Conservation (phyloP, 2,329 filamentous ascomycete species). For the Drechslerella dactyloides region DNA sequence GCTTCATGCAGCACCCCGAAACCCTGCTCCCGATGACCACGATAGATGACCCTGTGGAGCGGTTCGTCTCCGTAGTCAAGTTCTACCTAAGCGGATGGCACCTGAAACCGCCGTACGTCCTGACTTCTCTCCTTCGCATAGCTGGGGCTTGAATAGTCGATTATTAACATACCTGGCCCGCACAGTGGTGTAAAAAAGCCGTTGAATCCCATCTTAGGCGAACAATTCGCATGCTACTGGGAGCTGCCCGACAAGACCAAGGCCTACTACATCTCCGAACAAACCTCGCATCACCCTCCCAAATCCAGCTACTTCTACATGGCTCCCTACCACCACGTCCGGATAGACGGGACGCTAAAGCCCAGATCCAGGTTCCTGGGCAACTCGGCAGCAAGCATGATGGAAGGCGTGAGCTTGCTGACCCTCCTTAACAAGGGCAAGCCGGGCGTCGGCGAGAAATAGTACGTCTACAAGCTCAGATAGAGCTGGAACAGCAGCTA, state of each 20-base stretch:
- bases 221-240: slow-evolving; percentile 96
- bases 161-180: background rate
- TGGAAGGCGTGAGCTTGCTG: slow-evolving; percentile 94
- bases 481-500: background rate
- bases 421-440: slow-evolving; percentile 79
- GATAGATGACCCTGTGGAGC: slow-evolving; percentile 84
- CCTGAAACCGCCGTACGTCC: slow-evolving; percentile 87
- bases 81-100: slow-evolving; percentile 99
- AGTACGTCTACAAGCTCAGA: slow-evolving; percentile 66
- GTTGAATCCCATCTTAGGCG: slow-evolving; percentile 92
- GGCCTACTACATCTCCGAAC: slow-evolving; percentile 95
- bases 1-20: slow-evolving; percentile 99
- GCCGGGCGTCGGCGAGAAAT: slow-evolving; percentile 75
- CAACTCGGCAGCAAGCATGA: slow-evolving; percentile 95
- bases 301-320: slow-evolving; percentile 99
- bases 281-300: slow-evolving; percentile 96
- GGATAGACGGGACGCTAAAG: slow-evolving; percentile 94
- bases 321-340: slow-evolving; percentile 89
- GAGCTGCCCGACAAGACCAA: slow-evolving; percentile 81
- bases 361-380: slow-evolving; percentile 93
- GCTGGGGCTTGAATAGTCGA: slow-evolving; percentile 3
- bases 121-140: background rate
- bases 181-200: slow-evolving; percentile 94
- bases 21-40: slow-evolving; percentile 85
- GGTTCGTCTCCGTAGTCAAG: slow-evolving; percentile 94